phyloP scores from a whole-genome alignment of 495 filamentous ascomycete genomes.

The Tetracladium marchalianum region DNA sequence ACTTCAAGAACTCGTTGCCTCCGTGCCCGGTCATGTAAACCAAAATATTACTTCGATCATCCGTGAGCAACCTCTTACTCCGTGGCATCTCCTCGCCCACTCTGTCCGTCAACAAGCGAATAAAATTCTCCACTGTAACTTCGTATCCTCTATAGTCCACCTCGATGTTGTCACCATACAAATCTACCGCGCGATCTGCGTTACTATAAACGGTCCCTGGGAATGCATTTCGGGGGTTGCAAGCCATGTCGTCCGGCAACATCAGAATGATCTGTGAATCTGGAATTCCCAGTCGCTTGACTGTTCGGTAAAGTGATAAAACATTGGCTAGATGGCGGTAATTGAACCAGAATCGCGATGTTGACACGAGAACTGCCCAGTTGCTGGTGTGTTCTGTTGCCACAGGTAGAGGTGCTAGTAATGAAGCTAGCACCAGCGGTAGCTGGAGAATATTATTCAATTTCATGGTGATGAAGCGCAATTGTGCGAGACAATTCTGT shows the following conservation, averaged over 20 bases:
- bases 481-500: neutral
- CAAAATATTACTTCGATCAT: slow-evolving; percentile 89
- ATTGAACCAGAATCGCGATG: slow-evolving; percentile 99
- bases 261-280: slow-evolving; percentile 99
- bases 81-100: slow-evolving; percentile 87
- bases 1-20: slow-evolving; percentile 97
- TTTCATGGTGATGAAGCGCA: slow-evolving; percentile 13
- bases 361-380: slow-evolving; percentile 95
- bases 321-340: slow-evolving; percentile 98
- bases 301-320: slow-evolving; percentile 93
- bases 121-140: slow-evolving; percentile 98
- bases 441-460: slow-evolving; percentile 9
- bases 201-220: slow-evolving; percentile 98
- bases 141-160: slow-evolving; percentile 98
- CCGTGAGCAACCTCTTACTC: slow-evolving; percentile 84
- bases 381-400: slow-evolving; percentile 86
- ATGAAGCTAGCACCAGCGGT: slow-evolving; percentile 18
- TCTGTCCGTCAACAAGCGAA: slow-evolving; percentile 86
- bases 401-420: slow-evolving; percentile 33
- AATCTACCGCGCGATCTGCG: slow-evolving; percentile 85
- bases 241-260: slow-evolving; percentile 99
- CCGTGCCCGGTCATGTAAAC: slow-evolving; percentile 99
- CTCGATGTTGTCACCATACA: slow-evolving; percentile 98
- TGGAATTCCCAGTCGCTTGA: slow-evolving; percentile 94
- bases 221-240: slow-evolving; percentile 96